phyloP scores from a whole-genome alignment of 345 rosid species.

The Crucihimalaya himalaica region DNA sequence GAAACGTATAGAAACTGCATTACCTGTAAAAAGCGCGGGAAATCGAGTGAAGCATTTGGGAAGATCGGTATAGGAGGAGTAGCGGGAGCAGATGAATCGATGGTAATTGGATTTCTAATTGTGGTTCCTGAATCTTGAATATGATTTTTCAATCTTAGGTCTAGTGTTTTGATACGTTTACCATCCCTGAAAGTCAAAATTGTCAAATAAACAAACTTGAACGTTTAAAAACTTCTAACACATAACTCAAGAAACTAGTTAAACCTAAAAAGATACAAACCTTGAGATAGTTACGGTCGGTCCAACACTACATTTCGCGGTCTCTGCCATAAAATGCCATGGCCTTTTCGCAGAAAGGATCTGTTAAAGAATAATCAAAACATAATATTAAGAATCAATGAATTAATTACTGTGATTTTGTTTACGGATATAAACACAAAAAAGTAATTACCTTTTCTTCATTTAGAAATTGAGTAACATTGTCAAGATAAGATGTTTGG shows the following conservation, averaged over 20 bases:
- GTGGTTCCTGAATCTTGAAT: conserved; percentile 35
- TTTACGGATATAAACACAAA: not conserved
- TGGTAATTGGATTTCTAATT: conserved; percentile 38
- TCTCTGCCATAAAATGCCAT: conserved; percentile 42
- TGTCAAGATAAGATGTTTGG: conserved; percentile 46
- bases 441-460: conserved; percentile 50
- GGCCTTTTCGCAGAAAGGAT: conserved; percentile 48
- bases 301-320: conserved; percentile 34
- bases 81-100: conserved; percentile 39
- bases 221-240: not conserved
- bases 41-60: conserved; percentile 36
- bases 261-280: conserved; percentile 33
- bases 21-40: conserved; percentile 31
- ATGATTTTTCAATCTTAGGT: conserved; percentile 33
- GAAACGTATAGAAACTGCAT: not conserved
- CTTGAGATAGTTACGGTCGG: conserved; percentile 38
- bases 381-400: not conserved
- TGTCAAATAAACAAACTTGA: not conserved
- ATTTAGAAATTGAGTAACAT: conserved; percentile 36
- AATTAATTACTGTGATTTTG: not conserved
- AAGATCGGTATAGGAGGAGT: conserved; percentile 24
- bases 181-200: conserved; percentile 36
- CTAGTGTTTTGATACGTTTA: conserved; percentile 31
- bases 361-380: conserved; percentile 33
- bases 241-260: conserved; percentile 13